Evolutionary conservation across 2,329 filamentous ascomycete genomes (phyloP).

Genomic region (Curvularia eragrostidis): DNA sequence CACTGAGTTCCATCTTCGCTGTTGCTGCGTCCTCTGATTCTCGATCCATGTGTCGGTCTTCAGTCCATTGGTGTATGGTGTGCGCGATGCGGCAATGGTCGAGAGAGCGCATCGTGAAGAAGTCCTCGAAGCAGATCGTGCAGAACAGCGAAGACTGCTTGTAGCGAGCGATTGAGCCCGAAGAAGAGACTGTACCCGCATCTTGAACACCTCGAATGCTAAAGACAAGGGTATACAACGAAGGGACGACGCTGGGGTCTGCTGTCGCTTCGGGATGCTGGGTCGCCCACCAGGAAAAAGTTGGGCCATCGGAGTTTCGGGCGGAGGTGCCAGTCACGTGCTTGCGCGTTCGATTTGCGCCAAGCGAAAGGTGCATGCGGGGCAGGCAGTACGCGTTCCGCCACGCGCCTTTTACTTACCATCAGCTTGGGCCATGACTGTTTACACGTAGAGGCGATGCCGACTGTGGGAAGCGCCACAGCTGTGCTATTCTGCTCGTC

Average conservation of each 20-base stretch:
- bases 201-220: slow-evolving; percentile 26
- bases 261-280: slow-evolving; percentile 24
- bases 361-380: neutral
- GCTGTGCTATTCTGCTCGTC: slow-evolving; percentile 1
- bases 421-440: neutral
- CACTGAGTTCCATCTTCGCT: slow-evolving; percentile 47
- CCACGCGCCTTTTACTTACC: neutral
- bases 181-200: slow-evolving; percentile 45
- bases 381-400: neutral
- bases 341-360: slow-evolving; percentile 6
- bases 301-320: slow-evolving; percentile 34
- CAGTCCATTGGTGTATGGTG: slow-evolving; percentile 36
- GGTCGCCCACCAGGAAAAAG: slow-evolving; percentile 33
- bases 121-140: slow-evolving; percentile 31
- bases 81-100: slow-evolving; percentile 40
- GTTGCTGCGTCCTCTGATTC: slow-evolving; percentile 28
- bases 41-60: slow-evolving; percentile 41
- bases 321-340: slow-evolving; percentile 37
- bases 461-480: slow-evolving; percentile 5
- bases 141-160: slow-evolving; percentile 38
- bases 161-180: slow-evolving; percentile 45
- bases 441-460: neutral
- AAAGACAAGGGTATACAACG: slow-evolving; percentile 26
- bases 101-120: slow-evolving; percentile 45
- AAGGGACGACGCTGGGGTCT: slow-evolving; percentile 39